Conservation (phyloP, 2,329 filamentous ascomycete species). For the Helminthosporium solani region DNA sequence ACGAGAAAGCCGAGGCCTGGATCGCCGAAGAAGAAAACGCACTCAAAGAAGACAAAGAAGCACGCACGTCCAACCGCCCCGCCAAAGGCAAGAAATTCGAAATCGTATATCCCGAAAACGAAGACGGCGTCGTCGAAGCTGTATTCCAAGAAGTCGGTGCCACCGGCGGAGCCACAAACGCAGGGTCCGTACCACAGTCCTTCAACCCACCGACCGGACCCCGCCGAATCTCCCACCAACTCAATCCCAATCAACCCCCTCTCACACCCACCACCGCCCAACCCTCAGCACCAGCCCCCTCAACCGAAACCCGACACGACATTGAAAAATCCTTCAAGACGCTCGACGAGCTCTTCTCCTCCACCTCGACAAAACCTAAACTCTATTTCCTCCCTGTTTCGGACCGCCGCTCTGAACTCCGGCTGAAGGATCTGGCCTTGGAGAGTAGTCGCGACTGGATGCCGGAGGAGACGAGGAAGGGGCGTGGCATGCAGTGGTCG, state of each 20-base stretch:
- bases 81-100: conserved; percentile 31
- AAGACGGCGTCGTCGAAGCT: conserved; percentile 22
- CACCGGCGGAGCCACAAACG: background rate
- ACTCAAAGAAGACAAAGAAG: conserved; percentile 29
- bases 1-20: conserved; percentile 71
- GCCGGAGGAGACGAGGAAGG: conserved; percentile 30
- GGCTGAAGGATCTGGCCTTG: conserved; percentile 61
- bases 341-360: conserved; percentile 61
- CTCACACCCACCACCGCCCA: conserved; percentile 5
- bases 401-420: conserved; percentile 62
- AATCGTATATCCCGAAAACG: conserved; percentile 28
- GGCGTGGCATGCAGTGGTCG: conserved; percentile 26
- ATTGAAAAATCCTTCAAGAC: conserved; percentile 49
- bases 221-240: conserved; percentile 7
- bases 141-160: conserved; percentile 38
- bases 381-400: conserved; percentile 67
- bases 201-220: conserved; percentile 22
- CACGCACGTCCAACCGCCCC: conserved; percentile 20
- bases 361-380: conserved; percentile 62
- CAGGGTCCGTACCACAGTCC: conserved; percentile 1
- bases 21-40: conserved; percentile 53
- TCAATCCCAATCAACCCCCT: conserved; percentile 2
- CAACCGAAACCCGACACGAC: conserved; percentile 21
- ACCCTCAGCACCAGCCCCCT: no score
- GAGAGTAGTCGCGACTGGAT: conserved; percentile 47